phyloP scores from a whole-genome alignment of 129 eudicot genomes.

The Helianthus tuberosus region DNA sequence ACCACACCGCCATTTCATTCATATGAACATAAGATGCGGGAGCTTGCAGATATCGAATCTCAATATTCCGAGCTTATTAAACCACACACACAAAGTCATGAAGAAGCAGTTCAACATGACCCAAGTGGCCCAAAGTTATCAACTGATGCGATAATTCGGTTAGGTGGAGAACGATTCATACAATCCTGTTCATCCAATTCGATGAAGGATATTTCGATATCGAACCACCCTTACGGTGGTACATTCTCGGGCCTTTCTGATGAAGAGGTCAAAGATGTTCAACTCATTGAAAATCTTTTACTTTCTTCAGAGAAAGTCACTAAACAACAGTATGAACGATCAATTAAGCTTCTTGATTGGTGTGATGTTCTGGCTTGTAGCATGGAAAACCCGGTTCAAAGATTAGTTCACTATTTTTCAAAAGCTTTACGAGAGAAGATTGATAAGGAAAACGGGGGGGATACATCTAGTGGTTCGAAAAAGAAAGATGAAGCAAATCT shows the following conservation, averaged over 20 bases:
- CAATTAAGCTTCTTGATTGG: slow-evolving; percentile 49
- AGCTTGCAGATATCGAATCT: slow-evolving; percentile 31
- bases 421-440: slow-evolving; percentile 58
- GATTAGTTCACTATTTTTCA: slow-evolving; percentile 53
- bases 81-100: neutral
- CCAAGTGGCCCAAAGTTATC: slow-evolving; percentile 39
- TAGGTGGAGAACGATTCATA: slow-evolving; percentile 57
- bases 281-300: slow-evolving; percentile 52
- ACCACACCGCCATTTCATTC: slow-evolving; percentile 28
- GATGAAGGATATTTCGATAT: slow-evolving; percentile 18
- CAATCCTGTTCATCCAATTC: slow-evolving; percentile 33
- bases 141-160: slow-evolving; percentile 38
- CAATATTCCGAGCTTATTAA: slow-evolving; percentile 30
- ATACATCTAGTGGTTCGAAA: neutral
- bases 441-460: slow-evolving; percentile 42
- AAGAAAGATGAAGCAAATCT: slow-evolving; percentile 11
- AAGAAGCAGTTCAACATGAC: slow-evolving; percentile 4
- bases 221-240: slow-evolving; percentile 41
- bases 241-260: slow-evolving; percentile 38
- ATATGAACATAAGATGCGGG: slow-evolving; percentile 36
- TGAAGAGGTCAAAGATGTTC: slow-evolving; percentile 41
- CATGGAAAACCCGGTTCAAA: slow-evolving; percentile 39
- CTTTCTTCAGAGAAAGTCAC: slow-evolving; percentile 45
- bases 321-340: slow-evolving; percentile 37
- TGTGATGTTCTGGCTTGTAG: slow-evolving; percentile 32